Base-by-base conservation (phyloP, 768 basidiomycete species). In the Pisolithus marmoratus region DNA sequence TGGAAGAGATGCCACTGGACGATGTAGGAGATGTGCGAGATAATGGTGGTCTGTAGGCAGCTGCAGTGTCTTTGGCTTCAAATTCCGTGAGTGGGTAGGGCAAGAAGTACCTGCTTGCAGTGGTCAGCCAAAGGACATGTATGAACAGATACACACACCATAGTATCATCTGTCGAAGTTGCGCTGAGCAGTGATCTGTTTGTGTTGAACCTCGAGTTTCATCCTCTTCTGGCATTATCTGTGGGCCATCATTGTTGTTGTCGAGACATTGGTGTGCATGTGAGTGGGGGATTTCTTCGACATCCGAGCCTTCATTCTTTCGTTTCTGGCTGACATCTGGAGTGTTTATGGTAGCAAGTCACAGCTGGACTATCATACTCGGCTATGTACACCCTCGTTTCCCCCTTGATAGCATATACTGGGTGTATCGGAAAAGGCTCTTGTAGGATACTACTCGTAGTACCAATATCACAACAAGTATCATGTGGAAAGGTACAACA, bases 121-220 rank as follows among this genome's bases (percentile, higher is more conserved):
- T 53, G 27, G 34, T 49, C 42, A 19, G 19, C 49, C 19, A 12
- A 42, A 20, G 23, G 38, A 44, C 38, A n/a, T 15, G 31, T 45
- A 44, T 20, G 44, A 56, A 41, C 41, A 38, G n/a, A 54, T 41
- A 42, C 40, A 43, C 83, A 58, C 58, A 92, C 93, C 93, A 94
- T 8, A 91, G 90, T 64, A 84, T 86, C 60, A 96, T 89, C 64
- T 82, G 54, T 93, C 90, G 62, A 94, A 92, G 64, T 94, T 96
- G 54, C 89, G 77, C 59, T 84, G 80, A 5, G 81, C 78, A 22
- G 79, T 81, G 55, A 83, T 77, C 63, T 82, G 76, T 63, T 81
- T 82, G 63, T 81, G 82, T 53, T 82, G 73, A 24, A 85, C 69
- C 59, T 87, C 85, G 60, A 76, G 81, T 53, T n/a, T 87, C 87